Base-by-base conservation (phyloP, 2,329 filamentous ascomycete genomes). In the Cercospora zeae-maydis region DNA sequence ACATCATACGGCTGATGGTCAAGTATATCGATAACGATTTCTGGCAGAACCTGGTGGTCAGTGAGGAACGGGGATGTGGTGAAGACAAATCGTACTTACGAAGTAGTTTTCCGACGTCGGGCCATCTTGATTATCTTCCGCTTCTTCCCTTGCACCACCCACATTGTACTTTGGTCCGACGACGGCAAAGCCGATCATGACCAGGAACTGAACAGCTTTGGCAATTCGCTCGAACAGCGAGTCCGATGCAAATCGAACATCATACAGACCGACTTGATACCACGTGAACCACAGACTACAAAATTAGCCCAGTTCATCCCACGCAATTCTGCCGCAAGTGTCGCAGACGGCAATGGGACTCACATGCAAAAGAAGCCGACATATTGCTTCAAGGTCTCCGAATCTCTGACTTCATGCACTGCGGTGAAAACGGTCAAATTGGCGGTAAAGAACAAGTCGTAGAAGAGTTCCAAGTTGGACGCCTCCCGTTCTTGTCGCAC, bases 131-230 rank as follows among this genome's bases (percentile, higher is more conserved):
- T 66, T 37, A 27, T 61, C 73, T 75, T 78, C 60, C 76, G 73
- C 59, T 78, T 79, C 19, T 75, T 73, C 14, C 70, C 73, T 13
- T 72, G 74, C 21, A 78, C 73, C 57, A 5, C 72, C 77, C 1
- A 79, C 21, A 36, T 74, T 72, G 70, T 73, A 77, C 24, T 72
- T 71, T 0, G 76, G 74, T 4, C 84, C 85, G 5, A 87, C 82
- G 34, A 87, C 83, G 6, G 86, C 84, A 66, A 89, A 88, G 2
- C 84, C 86, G 45, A 87, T 80, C 83, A 89, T 86, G 42, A 86
- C 82, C 27, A 82, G 86, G 4, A 89, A 82, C 66, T 89, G 86
- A 2, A 84, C 66, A 2, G 81, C 83, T 70, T 87, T 84, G 64
- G 82, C 83, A 30, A 80, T 67, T 33, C 87, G 82, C 67, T 88